Conservation (phyloP, 1,284 basidiomycete genomes). For the Apiotrichum veenhuisii region DNA sequence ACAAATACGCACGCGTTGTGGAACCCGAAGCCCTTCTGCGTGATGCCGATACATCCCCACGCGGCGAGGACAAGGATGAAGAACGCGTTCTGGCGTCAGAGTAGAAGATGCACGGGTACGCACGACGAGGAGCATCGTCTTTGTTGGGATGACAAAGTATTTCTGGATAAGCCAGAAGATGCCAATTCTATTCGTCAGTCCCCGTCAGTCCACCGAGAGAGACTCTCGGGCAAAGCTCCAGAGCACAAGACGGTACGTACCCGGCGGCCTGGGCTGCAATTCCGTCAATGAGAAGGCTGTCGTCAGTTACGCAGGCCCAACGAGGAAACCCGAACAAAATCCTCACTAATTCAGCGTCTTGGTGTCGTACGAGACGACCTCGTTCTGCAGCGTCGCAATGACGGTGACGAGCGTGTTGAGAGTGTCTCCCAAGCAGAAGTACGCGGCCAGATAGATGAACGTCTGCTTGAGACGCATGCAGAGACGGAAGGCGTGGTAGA, state of each 20-base stretch:
- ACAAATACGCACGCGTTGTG: slow-evolving; percentile 11
- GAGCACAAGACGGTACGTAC: too few relatives aligned
- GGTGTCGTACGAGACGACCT: slow-evolving; percentile 51
- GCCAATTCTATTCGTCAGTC: slow-evolving; percentile 48
- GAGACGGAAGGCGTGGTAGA: slow-evolving; percentile 63
- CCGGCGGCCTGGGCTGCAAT: slow-evolving; percentile 69
- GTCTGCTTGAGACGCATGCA: slow-evolving; percentile 67
- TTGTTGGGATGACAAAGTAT: slow-evolving; percentile 64
- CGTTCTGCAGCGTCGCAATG: slow-evolving; percentile 72
- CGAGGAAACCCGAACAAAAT: too few relatives aligned
- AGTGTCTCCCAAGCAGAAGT: slow-evolving; percentile 59
- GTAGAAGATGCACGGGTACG: too few relatives aligned
- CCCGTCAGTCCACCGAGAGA: too few relatives aligned
- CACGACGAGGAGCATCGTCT: slow-evolving; percentile 53
- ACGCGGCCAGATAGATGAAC: slow-evolving; percentile 40
- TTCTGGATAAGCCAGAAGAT: slow-evolving; percentile 75
- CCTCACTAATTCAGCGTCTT: slow-evolving; percentile 40
- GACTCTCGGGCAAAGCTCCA: too few relatives aligned
- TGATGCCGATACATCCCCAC: slow-evolving; percentile 25
- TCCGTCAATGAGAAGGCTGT: slow-evolving; percentile 64
- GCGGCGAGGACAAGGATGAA: slow-evolving; percentile 48
- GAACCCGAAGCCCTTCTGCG: slow-evolving; percentile 21
- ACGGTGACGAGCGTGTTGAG: slow-evolving; percentile 62
- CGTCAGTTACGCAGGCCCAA: neutral
- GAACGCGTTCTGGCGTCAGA: slow-evolving; percentile 27